Base-by-base conservation (phyloP, 768 basidiomycete species). In the Lentinula detonsa region DNA sequence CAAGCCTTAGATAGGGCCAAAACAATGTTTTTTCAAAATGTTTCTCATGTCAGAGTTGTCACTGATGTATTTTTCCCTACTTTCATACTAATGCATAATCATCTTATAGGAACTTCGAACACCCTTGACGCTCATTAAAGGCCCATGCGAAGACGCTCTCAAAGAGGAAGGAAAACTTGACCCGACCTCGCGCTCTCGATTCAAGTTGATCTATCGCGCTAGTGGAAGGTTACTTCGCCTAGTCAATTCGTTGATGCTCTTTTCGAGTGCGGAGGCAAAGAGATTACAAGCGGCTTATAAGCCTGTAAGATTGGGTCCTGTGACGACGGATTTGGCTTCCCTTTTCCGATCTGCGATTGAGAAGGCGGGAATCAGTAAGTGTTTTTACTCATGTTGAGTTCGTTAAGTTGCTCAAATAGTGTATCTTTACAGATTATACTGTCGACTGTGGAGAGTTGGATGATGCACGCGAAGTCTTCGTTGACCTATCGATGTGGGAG, bases 401-500 rank as follows among this genome's bases (percentile, higher is more conserved):
- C n/a, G 23, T 11, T 48, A 35, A 35, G 13, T 31, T 28, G 28
- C 28, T 28, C 28, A 28, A 28, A 28, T 28, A 3, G 28, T 28
- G n/a, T 21, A 16, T 60, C 23, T 34, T 4, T 52, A n/a, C 52
- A 60, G 50, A n/a, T 28, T 61, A 54, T 23, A 61, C 39, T 23
- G 60, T 61, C 13, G 45, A 39, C 10, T 61, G 60, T 34, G 60
- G 53, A 45, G 53, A 56, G 7, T 15, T 53, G 4, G 43, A 43
- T 34, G 60, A 61, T 34, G 40, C 56, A 15, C 53, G 53, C 34
- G 60, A 54, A n/a, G 60, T 51, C 11, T 61, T 42, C 33, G 54
- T 61, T 28, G 53, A 61, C 34, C 33, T 56, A 23, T 40, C 50
- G 5, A 61, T 61, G 60, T 61, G 60, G 60, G 60, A 61, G 60